These are phyloP conservation scores for Tolypocladium album DNA, from an alignment of 2,329 filamentous ascomycete species.

Conservation along the genomic window DNA sequence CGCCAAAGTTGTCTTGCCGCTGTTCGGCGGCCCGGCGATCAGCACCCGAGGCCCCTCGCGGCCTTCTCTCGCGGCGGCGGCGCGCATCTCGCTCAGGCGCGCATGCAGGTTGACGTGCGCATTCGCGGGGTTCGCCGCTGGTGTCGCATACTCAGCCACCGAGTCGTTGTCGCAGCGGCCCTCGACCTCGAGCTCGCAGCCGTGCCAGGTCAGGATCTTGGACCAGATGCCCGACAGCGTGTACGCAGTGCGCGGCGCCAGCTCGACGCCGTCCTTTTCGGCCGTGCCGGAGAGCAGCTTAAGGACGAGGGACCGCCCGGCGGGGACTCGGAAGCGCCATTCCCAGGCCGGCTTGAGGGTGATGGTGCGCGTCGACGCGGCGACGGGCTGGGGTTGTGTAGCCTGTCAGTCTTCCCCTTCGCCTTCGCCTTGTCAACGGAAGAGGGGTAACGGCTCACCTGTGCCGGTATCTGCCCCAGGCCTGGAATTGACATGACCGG, in stretches of 20 bases:
- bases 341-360: conserved; percentile 55
- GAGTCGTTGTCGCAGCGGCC: conserved; percentile 44
- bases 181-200: conserved; percentile 73
- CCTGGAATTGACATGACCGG: conserved; percentile 60
- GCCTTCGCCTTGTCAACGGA: too few relatives aligned
- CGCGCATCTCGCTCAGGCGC: conserved; percentile 64
- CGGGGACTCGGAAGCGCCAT: conserved; percentile 67
- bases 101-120: conserved; percentile 81
- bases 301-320: conserved; percentile 29
- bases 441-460: conserved; percentile 29
- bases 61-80: conserved; percentile 38
- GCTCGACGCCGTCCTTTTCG: conserved; percentile 90
- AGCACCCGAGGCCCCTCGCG: conserved; percentile 68
- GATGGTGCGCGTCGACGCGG: conserved; percentile 33
- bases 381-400: conserved; percentile 16
- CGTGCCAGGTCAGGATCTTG: conserved; percentile 86
- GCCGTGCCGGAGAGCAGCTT: conserved; percentile 72
- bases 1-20: conserved; percentile 74
- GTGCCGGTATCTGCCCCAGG: conserved; percentile 54
- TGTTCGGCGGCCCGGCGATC: conserved; percentile 65
- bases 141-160: conserved; percentile 50
- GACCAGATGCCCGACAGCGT: conserved; percentile 73
- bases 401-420: neutral
- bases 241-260: conserved; percentile 71
- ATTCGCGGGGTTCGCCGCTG: conserved; percentile 73